Conservation (phyloP, 768 basidiomycete species). For the Trametes maxima region DNA sequence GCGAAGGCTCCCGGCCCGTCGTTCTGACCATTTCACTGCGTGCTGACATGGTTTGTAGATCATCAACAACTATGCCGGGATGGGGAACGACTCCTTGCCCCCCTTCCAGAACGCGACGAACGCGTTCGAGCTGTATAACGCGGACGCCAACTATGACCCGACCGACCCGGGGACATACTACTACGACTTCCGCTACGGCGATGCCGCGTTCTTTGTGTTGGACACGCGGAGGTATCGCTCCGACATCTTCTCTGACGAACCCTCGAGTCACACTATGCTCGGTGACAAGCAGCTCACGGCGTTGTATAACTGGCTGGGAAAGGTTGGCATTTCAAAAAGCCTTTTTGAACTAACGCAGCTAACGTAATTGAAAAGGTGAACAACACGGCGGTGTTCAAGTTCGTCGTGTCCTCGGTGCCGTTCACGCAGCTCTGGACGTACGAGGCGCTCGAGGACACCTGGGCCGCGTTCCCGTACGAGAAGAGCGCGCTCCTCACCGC, state of each 20-base stretch:
- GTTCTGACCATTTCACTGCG: not conserved
- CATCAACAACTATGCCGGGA: constrained; percentile 67
- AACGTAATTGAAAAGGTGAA: constrained; percentile 49
- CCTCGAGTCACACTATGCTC: constrained; percentile 60
- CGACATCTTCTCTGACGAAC: constrained; percentile 39
- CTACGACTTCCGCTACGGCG: constrained; percentile 65
- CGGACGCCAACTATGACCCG: constrained; percentile 63
- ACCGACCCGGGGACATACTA: constrained; percentile 47
- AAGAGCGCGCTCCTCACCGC: constrained; percentile 57
- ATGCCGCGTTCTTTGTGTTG: constrained; percentile 76
- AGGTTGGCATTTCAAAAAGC: constrained; percentile 36
- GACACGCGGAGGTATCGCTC: constrained; percentile 68
- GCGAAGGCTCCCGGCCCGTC: constrained; percentile 14
- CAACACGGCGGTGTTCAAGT: constrained; percentile 73
- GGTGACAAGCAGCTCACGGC: constrained; percentile 64
- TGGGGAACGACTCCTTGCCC: constrained; percentile 50
- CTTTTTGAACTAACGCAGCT: not conserved
- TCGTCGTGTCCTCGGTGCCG: constrained; percentile 73
- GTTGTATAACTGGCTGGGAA: constrained; percentile 62
- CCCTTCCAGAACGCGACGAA: constrained; percentile 58
- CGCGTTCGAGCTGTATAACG: constrained; percentile 64
- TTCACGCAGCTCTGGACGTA: constrained; percentile 73
- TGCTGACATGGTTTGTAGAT: constrained; percentile 42
- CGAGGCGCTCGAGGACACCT: constrained; percentile 66
- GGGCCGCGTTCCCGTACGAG: constrained; percentile 66